These are phyloP conservation scores for Musa acuminata DNA, from an alignment of 176 grass and related monocot genomes.

Conservation along the genomic window DNA sequence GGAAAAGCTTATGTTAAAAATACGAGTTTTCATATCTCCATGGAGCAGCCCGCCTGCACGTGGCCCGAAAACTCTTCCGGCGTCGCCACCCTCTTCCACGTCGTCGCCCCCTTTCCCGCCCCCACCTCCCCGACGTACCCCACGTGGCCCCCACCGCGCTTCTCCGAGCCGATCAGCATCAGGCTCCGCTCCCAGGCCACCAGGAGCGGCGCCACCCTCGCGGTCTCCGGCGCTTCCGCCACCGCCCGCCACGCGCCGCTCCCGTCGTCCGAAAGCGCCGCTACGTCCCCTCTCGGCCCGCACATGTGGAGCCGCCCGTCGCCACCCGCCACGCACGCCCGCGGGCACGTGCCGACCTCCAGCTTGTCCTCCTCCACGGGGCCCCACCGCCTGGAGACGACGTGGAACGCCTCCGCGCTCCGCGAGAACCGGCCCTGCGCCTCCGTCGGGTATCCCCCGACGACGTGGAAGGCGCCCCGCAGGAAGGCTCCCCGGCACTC, in stretches of 20 bases:
- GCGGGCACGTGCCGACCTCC: slow-evolving; percentile 42
- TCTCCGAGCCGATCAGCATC: slow-evolving; percentile 47
- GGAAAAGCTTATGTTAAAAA: too few species aligned
- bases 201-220: slow-evolving; percentile 30
- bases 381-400: slow-evolving; percentile 28
- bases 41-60: slow-evolving; percentile 44
- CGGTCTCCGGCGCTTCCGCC: slow-evolving; percentile 45
- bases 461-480: slow-evolving; percentile 43
- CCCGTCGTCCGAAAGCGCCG: slow-evolving; percentile 22
- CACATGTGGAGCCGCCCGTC: slow-evolving; percentile 42
- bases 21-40: slow-evolving; percentile 35
- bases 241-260: slow-evolving; percentile 30
- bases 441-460: slow-evolving; percentile 70
- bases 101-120: slow-evolving; percentile 18
- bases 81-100: slow-evolving; percentile 32
- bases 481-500: slow-evolving; percentile 62
- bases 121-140: slow-evolving; percentile 39
- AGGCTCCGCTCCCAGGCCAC: slow-evolving; percentile 21
- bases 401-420: slow-evolving; percentile 54
- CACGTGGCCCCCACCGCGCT: slow-evolving; percentile 45
- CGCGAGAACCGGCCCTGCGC: slow-evolving; percentile 63
- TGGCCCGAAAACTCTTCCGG: slow-evolving; percentile 58
- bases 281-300: slow-evolving; percentile 36
- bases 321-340: slow-evolving; percentile 30
- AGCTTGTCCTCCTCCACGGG: slow-evolving; percentile 25